Conservation (phyloP, 805 yeast species). For the Lipomyces mesembrius region DNA sequence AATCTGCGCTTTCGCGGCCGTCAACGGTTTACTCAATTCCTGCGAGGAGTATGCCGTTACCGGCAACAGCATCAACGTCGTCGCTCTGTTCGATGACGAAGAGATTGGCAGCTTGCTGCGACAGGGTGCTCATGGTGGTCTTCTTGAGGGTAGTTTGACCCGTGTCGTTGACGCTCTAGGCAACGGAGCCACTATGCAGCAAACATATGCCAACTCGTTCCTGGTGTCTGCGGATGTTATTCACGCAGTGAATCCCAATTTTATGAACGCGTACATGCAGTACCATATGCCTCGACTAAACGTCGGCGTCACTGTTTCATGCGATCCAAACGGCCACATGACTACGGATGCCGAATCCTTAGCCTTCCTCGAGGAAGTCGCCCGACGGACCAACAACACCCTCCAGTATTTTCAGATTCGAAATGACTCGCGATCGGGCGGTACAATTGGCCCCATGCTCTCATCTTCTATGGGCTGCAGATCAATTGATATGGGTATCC, state of each 20-base stretch:
- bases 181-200: slow-evolving; percentile 40
- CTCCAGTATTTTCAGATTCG: slow-evolving; percentile 83
- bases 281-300: slow-evolving; percentile 81
- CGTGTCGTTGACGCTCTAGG: slow-evolving; percentile 49
- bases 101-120: slow-evolving; percentile 82
- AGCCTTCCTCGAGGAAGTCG: slow-evolving; percentile 72
- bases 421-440: slow-evolving; percentile 84
- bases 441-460: slow-evolving; percentile 77
- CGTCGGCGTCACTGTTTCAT: slow-evolving; percentile 69
- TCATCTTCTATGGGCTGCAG: slow-evolving; percentile 50
- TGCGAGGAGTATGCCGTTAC: slow-evolving; percentile 45
- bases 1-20: slow-evolving; percentile 76
- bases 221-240: slow-evolving; percentile 83
- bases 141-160: slow-evolving; percentile 65
- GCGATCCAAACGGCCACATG: slow-evolving; percentile 82
- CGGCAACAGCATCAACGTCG: slow-evolving; percentile 51
- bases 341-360: slow-evolving; percentile 78
- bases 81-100: slow-evolving; percentile 76
- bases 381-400: slow-evolving; percentile 63
- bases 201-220: slow-evolving; percentile 67
- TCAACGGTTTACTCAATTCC: slow-evolving; percentile 59
- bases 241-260: slow-evolving; percentile 80
- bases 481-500: slow-evolving; percentile 74
- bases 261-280: slow-evolving; percentile 62
- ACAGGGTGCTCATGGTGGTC: slow-evolving; percentile 81